Evolutionary conservation across 768 basidiomycete genomes (phyloP).

Genomic region (Panaeolus papilionaceus): DNA sequence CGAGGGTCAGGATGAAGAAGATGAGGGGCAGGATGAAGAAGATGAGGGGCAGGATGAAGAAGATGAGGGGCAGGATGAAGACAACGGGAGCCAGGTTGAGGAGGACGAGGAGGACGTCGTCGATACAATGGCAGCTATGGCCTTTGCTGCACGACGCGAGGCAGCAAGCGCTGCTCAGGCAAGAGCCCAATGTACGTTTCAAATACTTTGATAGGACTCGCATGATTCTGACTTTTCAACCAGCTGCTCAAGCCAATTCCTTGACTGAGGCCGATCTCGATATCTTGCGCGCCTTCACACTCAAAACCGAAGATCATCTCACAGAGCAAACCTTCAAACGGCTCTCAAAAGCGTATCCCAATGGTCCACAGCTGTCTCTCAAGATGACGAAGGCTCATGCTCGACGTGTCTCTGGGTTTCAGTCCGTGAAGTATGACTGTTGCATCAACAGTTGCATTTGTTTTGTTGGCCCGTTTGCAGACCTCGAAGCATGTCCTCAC

Average conservation of each 20-base stretch:
- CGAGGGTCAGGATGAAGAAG: no score
- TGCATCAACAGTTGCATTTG: constrained; percentile 49
- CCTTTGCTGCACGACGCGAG: constrained; percentile 13
- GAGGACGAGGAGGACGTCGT: neutral
- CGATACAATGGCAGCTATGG: neutral
- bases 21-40: no score
- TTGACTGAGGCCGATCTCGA: constrained; percentile 29
- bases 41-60: no score
- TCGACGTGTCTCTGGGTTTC: neutral
- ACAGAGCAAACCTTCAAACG: constrained; percentile 33
- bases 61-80: no score
- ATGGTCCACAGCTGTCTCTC: constrained; percentile 24
- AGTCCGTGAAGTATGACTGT: constrained; percentile 35
- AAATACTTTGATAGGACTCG: no score
- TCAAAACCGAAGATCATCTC: constrained; percentile 36
- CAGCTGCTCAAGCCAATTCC: neutral
- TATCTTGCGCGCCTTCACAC: constrained; percentile 35
- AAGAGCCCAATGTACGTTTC: neutral
- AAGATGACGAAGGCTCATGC: constrained; percentile 18
- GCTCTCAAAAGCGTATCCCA: constrained; percentile 32
- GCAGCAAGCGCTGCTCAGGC: neutral
- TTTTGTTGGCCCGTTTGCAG: constrained; percentile 39
- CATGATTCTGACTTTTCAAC: no score
- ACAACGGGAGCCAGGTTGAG: neutral
- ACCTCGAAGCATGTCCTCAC: constrained; percentile 36